Conservation (phyloP, 148 eudicot species). For the Rhododendron ferrugineum region DNA sequence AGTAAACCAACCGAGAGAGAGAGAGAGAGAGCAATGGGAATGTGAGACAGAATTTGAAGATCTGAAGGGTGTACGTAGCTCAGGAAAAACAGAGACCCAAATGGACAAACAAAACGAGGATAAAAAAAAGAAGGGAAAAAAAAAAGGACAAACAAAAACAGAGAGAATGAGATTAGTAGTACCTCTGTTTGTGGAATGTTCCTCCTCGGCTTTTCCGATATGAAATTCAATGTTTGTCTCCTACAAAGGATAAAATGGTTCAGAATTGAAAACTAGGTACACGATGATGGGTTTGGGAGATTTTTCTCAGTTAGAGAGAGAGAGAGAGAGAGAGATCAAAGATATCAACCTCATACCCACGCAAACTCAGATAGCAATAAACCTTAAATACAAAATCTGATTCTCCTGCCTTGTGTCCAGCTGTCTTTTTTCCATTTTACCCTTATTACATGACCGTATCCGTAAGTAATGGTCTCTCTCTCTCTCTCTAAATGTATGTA, state of each 20-base stretch:
- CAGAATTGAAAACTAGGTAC: not conserved
- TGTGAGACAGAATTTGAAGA: conserved; percentile 1
- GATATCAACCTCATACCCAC: not conserved
- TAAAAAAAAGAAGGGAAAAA: too few species aligned
- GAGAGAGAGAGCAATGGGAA: not conserved
- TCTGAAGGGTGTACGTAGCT: not conserved
- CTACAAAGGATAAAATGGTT: not conserved
- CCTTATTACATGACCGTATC: not conserved
- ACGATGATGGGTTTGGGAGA: conserved; percentile 1
- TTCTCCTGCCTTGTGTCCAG: not conserved
- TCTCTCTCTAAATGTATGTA: not conserved
- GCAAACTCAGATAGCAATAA: not conserved
- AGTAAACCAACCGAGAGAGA: not conserved
- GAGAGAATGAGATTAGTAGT: not conserved
- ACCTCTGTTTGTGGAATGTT: conserved; percentile 1
- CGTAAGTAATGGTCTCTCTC: not conserved
- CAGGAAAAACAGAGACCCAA: not conserved
- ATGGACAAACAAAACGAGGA: not conserved
- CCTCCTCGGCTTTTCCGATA: not conserved
- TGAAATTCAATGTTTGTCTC: not conserved
- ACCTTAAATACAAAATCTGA: conserved; percentile 6
- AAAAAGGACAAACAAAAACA: not conserved
- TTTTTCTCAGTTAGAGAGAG: not conserved
- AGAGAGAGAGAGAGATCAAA: conserved; percentile 1
- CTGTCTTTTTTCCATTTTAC: not conserved